Percentiles rank a stretch among this genome's conserved stretches.
Conservation (phyloP, 1,284 basidiomycete genomes). For the Volvariella surrecta region DNA sequence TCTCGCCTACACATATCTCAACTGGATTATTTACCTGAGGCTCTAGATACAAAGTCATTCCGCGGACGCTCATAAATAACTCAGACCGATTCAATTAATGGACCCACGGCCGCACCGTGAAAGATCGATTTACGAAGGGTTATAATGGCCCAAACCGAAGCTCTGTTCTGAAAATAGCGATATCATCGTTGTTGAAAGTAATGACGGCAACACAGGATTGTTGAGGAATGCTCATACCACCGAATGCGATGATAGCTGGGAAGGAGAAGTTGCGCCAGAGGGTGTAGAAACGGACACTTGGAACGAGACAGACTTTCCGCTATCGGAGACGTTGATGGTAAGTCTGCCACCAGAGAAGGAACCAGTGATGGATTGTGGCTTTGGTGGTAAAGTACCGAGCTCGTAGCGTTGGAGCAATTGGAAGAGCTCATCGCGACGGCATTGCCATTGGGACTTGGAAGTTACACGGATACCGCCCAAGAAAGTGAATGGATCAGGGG, state of each 20-base stretch:
- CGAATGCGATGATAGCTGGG: conserved; percentile 43
- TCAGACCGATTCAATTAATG: too few species aligned
- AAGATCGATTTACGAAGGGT: too few species aligned
- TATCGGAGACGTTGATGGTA: conserved; percentile 32
- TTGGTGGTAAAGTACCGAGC: conserved; percentile 34
- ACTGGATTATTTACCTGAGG: too few species aligned
- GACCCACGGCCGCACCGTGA: too few species aligned
- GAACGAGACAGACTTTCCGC: conserved; percentile 37
- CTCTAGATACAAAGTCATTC: too few species aligned
- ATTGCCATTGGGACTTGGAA: conserved; percentile 38
- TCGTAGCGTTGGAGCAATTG: conserved; percentile 40
- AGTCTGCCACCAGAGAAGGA: conserved; percentile 35
- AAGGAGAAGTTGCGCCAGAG: conserved; percentile 35
- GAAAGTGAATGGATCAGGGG: conserved; percentile 45
- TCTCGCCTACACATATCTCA: too few species aligned
- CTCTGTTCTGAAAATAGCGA: too few species aligned
- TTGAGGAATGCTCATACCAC: conserved; percentile 39
- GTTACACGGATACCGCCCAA: conserved; percentile 25
- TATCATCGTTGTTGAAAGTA: conserved; percentile 40
- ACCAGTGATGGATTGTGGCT: conserved; percentile 29
- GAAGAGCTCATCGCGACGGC: conserved; percentile 37
- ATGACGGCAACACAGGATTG: conserved; percentile 38
- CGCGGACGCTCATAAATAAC: too few species aligned
- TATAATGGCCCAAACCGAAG: too few species aligned
- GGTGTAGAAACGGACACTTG: conserved; percentile 32